Percentiles rank a stretch among this genome's conserved stretches.
phyloP scores from a whole-genome alignment of 495 filamentous ascomycete species.

The Aspergillus campestris region DNA sequence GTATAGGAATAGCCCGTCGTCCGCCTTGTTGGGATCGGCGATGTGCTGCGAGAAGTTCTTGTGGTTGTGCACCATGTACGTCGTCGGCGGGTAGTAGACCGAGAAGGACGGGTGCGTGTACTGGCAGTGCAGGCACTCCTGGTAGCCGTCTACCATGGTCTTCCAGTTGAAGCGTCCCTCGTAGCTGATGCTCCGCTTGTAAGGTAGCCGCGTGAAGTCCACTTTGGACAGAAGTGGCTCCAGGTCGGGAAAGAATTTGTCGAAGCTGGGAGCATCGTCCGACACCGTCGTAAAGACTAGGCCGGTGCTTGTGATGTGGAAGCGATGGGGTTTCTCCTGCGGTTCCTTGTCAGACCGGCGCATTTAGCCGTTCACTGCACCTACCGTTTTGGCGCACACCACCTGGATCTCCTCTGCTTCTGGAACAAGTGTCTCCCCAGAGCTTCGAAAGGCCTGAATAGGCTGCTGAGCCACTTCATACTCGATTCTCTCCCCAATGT shows the following conservation, averaged over 20 bases:
- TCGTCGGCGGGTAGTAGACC: conserved; percentile 49
- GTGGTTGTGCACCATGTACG: conserved; percentile 49
- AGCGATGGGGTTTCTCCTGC: conserved; percentile 24
- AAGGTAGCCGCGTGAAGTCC: conserved; percentile 49
- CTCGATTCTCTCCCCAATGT: conserved; percentile 32
- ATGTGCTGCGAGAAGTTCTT: conserved; percentile 52
- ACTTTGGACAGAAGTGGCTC: conserved; percentile 43
- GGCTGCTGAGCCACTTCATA: conserved; percentile 50
- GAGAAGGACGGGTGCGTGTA: conserved; percentile 56
- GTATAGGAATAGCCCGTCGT: conserved; percentile 50
- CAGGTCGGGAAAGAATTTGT: conserved; percentile 48
- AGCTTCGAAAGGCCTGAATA: conserved; percentile 35
- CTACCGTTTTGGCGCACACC: conserved; percentile 30
- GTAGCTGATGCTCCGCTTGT: conserved; percentile 48
- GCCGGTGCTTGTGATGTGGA: conserved; percentile 46
- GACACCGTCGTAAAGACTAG: conserved; percentile 48
- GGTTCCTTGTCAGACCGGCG: background rate
- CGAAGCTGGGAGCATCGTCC: conserved; percentile 41
- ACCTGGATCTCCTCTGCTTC: conserved; percentile 30
- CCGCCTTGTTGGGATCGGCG: conserved; percentile 45
- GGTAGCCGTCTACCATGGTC: conserved; percentile 57
- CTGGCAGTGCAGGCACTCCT: conserved; percentile 56
- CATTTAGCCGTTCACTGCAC: background rate
- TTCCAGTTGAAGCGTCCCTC: conserved; percentile 57
- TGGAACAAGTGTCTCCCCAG: conserved; percentile 23